These are phyloP conservation scores for Sclerotiophoma versabilis DNA, from an alignment of 2,329 filamentous ascomycete species.

Conservation along the genomic window DNA sequence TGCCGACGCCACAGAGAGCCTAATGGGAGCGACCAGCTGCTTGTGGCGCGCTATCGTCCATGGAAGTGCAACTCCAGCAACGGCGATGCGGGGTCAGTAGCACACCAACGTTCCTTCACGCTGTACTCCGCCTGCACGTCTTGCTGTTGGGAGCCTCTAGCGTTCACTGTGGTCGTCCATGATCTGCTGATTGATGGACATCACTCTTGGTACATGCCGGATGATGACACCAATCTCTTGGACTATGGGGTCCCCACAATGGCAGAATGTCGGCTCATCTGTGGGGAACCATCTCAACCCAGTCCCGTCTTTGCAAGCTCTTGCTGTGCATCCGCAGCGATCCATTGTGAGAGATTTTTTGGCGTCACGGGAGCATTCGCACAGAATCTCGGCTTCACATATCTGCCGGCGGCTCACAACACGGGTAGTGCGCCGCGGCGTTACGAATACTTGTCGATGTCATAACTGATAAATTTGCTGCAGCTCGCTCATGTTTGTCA, in stretches of 20 bases:
- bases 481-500: not conserved
- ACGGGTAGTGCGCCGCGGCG: not conserved
- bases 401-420: constrained; percentile 6
- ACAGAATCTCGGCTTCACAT: not conserved
- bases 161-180: constrained; percentile 8
- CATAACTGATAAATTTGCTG: constrained; percentile 2
- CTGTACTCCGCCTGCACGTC: constrained; percentile 20
- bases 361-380: constrained; percentile 9
- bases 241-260: constrained; percentile 13
- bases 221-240: constrained; percentile 5
- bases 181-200: constrained; percentile 19
- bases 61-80: constrained; percentile 21
- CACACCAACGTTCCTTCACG: constrained; percentile 28
- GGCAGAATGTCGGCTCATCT: constrained; percentile 32
- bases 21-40: constrained; percentile 4
- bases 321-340: constrained; percentile 17
- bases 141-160: constrained; percentile 14
- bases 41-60: constrained; percentile 26
- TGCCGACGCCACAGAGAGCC: constrained; percentile 30
- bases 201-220: constrained; percentile 10
- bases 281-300: constrained; percentile 9
- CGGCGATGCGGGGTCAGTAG: constrained; percentile 37
- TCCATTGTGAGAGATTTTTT: not conserved
- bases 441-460: not conserved
- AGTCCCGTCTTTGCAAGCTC: constrained; percentile 3